phyloP scores from a whole-genome alignment of 2,329 filamentous ascomycete species.

The Pseudocercospora fijiensis region DNA sequence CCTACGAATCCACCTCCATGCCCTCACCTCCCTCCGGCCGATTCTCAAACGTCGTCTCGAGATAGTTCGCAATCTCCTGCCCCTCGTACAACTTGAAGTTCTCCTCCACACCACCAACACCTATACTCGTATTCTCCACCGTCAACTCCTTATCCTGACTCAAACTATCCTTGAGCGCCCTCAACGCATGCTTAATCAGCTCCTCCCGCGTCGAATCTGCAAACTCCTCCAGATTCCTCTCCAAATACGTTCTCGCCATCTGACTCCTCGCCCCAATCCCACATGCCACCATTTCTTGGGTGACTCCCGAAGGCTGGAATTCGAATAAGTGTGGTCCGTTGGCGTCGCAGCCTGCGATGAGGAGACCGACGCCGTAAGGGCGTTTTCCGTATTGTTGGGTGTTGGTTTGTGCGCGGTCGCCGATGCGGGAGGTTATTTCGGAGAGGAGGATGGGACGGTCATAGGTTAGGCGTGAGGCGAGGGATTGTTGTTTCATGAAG shows the following conservation, averaged over 20 bases:
- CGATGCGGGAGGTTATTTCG: slow-evolving; percentile 86
- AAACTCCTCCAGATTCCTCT: slow-evolving; percentile 86
- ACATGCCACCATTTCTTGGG: slow-evolving; percentile 94
- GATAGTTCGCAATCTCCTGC: slow-evolving; percentile 78
- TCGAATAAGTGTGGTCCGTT: slow-evolving; percentile 94
- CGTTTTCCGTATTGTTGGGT: slow-evolving; percentile 96
- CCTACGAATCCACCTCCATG: slow-evolving; percentile 35
- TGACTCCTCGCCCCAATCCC: slow-evolving; percentile 94
- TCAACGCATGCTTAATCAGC: slow-evolving; percentile 84
- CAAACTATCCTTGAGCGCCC: slow-evolving; percentile 90
- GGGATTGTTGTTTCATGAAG: slow-evolving; percentile 99
- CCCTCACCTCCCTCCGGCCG: slow-evolving; percentile 36
- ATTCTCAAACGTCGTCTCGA: slow-evolving; percentile 66
- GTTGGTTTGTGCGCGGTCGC: slow-evolving; percentile 94
- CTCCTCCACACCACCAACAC: slow-evolving; percentile 82
- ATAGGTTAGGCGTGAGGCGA: slow-evolving; percentile 92
- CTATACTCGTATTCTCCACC: slow-evolving; percentile 92
- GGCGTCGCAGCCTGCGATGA: slow-evolving; percentile 92
- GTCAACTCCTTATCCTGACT: slow-evolving; percentile 97
- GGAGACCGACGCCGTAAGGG: slow-evolving; percentile 89
- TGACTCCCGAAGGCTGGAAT: slow-evolving; percentile 95
- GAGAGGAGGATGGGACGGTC: slow-evolving; percentile 88
- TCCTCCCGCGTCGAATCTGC: slow-evolving; percentile 74
- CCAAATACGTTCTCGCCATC: slow-evolving; percentile 96
- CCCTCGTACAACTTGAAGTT: slow-evolving; percentile 90